A percentile compares a stretch with the other conserved stretches of the same genome.
Conservation (phyloP, 176 grass and related monocot species). For the Oryza glaberrima region DNA sequence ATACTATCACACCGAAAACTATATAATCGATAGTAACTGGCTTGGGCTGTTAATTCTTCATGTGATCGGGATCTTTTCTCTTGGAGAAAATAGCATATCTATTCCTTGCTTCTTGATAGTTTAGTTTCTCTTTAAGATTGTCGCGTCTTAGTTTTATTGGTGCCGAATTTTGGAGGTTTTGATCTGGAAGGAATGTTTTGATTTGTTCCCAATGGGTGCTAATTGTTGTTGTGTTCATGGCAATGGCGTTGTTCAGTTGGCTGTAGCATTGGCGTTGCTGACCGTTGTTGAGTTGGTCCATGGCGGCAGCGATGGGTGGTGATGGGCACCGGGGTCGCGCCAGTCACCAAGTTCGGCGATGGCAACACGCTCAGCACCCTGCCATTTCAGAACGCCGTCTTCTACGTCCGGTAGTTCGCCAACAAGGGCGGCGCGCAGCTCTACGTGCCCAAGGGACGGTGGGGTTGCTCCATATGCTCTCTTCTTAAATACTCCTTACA, state of each 20-base stretch:
- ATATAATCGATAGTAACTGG: too few species aligned
- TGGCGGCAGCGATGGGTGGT: slow-evolving; percentile 28
- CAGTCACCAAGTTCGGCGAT: slow-evolving; percentile 92
- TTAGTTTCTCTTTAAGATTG: too few species aligned
- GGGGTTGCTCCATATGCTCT: background rate
- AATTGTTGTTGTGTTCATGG: background rate
- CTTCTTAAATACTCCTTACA: too few species aligned
- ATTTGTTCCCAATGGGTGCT: background rate
- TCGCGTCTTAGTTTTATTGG: too few species aligned
- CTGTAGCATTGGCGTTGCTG: slow-evolving; percentile 50
- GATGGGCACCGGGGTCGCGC: slow-evolving; percentile 28
- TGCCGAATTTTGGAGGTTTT: background rate
- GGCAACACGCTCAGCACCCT: slow-evolving; percentile 78
- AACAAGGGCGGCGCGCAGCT: slow-evolving; percentile 95
- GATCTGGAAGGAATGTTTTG: slow-evolving; percentile 8
- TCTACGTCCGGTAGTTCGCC: slow-evolving; percentile 83
- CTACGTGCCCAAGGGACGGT: slow-evolving; percentile 82
- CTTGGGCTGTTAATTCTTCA: slow-evolving; percentile 20
- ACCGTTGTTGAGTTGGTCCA: slow-evolving; percentile 21
- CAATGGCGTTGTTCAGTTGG: slow-evolving; percentile 56
- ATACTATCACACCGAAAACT: too few species aligned
- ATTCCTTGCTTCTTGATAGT: too few species aligned
- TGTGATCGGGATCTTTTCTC: slow-evolving; percentile 4
- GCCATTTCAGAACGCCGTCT: slow-evolving; percentile 91
- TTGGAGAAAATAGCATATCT: too few species aligned